Conservation (phyloP, 768 basidiomycete species). For the Termitomyces sp. region DNA sequence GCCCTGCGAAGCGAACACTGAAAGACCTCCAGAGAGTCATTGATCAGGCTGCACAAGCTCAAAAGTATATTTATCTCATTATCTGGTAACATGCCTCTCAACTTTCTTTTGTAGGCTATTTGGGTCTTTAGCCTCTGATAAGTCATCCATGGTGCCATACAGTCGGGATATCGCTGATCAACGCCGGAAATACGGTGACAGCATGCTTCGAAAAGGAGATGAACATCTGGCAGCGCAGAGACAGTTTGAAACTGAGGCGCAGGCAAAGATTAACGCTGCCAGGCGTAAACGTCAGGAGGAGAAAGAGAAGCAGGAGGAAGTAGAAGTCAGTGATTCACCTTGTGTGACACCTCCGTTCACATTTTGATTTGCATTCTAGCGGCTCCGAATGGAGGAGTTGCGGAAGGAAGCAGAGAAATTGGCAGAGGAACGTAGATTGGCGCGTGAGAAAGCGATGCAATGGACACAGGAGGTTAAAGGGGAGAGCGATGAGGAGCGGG, state of each 20-base stretch:
- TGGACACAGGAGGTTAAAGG: constrained; percentile 69
- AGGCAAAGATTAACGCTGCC: constrained; percentile 72
- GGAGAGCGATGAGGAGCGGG: constrained; percentile 78
- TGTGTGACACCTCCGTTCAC: background rate
- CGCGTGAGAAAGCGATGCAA: constrained; percentile 73
- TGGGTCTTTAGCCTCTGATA: constrained; percentile 74
- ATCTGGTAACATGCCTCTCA: background rate
- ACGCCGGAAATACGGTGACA: constrained; percentile 84
- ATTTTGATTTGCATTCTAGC: constrained; percentile 32
- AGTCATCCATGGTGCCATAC: constrained; percentile 69
- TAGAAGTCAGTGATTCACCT: constrained; percentile 48
- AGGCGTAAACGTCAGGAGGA: constrained; percentile 78
- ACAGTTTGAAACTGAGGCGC: constrained; percentile 64
- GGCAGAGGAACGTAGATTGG: constrained; percentile 71
- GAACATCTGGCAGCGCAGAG: constrained; percentile 73
- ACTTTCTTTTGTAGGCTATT: constrained; percentile 55
- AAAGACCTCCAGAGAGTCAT: constrained; percentile 76
- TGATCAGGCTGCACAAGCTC: constrained; percentile 78
- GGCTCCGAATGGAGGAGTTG: constrained; percentile 55
- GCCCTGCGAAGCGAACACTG: constrained; percentile 71
- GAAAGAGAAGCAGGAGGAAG: constrained; percentile 53
- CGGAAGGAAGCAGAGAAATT: constrained; percentile 70
- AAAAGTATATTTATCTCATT: constrained; percentile 51
- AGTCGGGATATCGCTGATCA: constrained; percentile 85
- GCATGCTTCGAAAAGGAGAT: constrained; percentile 74